Conservation (phyloP, 148 eudicot species). For the Arctostaphylos glauca region DNA sequence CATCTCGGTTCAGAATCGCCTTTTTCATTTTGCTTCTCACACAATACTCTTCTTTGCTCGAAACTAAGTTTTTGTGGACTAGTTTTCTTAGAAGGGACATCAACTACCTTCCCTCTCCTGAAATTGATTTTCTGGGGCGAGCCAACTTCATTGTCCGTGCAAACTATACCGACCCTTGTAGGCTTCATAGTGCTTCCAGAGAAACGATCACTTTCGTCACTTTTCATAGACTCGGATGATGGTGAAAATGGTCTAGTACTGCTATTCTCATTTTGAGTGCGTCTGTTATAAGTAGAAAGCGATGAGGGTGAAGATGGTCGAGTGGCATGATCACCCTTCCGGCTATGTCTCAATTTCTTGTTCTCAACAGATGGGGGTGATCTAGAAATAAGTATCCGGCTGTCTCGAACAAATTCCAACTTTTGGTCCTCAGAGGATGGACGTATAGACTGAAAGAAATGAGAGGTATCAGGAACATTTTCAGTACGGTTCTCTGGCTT, state of each 20-base stretch:
- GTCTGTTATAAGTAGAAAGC: conserved; percentile 19
- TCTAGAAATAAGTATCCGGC: not conserved
- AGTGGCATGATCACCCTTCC: not conserved
- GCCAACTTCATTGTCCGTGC: conserved; percentile 32
- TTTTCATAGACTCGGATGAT: conserved; percentile 10
- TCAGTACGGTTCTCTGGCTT: conserved; percentile 8
- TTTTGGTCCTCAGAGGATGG: conserved; percentile 12
- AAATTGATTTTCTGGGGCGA: conserved; percentile 48
- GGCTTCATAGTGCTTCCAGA: conserved; percentile 24
- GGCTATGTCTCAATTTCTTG: conserved; percentile 17
- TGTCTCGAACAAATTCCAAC: not conserved
- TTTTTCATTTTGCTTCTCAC: conserved; percentile 33
- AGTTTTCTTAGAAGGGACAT: conserved; percentile 36
- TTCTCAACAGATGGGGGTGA: conserved; percentile 15
- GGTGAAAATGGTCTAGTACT: conserved; percentile 10
- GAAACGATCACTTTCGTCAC: conserved; percentile 20
- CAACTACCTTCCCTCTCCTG: conserved; percentile 49
- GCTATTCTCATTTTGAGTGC: conserved; percentile 20
- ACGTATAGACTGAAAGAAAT: not conserved
- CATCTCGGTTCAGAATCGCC: conserved; percentile 23
- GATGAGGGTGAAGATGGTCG: conserved; percentile 18
- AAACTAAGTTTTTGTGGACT: conserved; percentile 47
- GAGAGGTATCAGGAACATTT: not conserved
- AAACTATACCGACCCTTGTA: conserved; percentile 23
- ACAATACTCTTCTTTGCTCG: conserved; percentile 31